A percentile compares a stretch with the other conserved stretches of the same genome.
Conservation (phyloP, 73 alveolate species). For the Tetrahymena malaccensis region DNA sequence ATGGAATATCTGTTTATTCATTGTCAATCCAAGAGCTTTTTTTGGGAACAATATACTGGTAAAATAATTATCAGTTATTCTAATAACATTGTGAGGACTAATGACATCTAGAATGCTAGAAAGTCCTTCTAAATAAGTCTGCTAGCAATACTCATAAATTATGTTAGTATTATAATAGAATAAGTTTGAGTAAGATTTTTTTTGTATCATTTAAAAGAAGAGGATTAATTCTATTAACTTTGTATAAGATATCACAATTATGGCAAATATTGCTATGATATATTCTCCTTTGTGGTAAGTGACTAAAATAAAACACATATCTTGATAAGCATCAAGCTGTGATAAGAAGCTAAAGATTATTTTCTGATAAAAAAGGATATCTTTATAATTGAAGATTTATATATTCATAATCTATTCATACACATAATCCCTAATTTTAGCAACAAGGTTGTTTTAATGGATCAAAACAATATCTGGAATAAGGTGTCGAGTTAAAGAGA, state of each 20-base stretch:
- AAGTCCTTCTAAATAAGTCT: not conserved
- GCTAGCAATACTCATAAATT: not conserved
- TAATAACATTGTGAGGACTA: not conserved
- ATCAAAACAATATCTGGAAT: not conserved
- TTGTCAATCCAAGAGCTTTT: not conserved
- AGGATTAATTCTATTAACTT: not conserved
- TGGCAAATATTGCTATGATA: not conserved
- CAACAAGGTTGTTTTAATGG: not conserved
- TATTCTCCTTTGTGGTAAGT: not conserved
- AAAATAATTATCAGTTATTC: not conserved
- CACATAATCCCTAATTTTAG: not conserved
- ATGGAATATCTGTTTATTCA: not conserved
- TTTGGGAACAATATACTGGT: not conserved
- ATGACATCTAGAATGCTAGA: not conserved
- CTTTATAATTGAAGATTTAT: not conserved
- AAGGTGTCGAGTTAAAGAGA: not conserved
- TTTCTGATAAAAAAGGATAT: not conserved
- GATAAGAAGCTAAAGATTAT: not conserved
- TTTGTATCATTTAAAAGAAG: not conserved
- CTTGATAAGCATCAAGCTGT: not conserved
- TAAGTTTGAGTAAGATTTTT: not conserved
- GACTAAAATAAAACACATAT: not conserved
- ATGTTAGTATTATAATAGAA: not conserved
- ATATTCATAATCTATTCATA: not conserved
- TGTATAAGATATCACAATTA: not conserved